Evolutionary conservation across 176 grass and related monocot genomes (phyloP).

Genomic region (Puccinellia tenuiflora): DNA sequence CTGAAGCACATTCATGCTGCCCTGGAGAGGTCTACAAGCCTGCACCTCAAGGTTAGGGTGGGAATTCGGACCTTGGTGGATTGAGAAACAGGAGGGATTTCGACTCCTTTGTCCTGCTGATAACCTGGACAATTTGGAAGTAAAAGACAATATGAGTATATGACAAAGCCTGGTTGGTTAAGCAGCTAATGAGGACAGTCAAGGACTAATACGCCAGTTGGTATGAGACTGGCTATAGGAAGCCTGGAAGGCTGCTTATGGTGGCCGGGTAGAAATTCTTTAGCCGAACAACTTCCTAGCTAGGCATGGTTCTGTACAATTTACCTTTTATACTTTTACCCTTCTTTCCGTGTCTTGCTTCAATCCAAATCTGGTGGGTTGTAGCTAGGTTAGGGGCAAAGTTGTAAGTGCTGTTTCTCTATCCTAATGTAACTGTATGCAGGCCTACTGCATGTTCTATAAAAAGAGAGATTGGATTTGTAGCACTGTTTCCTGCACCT

Average conservation of each 20-base stretch:
- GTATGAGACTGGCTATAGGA: not conserved
- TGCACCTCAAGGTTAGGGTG: not conserved
- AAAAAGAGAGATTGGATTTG: slow-evolving; percentile 4
- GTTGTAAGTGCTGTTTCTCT: not conserved
- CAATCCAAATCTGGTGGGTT: not conserved
- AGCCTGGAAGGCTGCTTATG: not conserved
- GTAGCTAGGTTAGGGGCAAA: not conserved
- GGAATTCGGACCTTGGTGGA: not conserved
- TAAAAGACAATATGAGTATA: not conserved
- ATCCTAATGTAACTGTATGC: not conserved
- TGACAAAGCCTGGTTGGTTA: not conserved
- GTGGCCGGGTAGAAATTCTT: not conserved
- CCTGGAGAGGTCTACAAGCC: slow-evolving; percentile 1
- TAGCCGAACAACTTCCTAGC: not conserved
- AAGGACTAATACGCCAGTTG: not conserved
- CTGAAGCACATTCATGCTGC: not conserved
- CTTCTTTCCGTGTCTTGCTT: not conserved
- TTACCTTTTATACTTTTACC: not conserved
- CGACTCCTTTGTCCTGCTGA: not conserved
- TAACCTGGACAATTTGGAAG: not conserved
- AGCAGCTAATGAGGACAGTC: not conserved
- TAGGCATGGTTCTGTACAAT: not conserved
- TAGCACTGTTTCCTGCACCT: not conserved
- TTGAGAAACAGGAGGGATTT: not conserved
- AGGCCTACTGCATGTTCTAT: not conserved